Evolutionary conservation across 2,329 filamentous ascomycete genomes (phyloP).

Genomic region (Ascochyta fabae): DNA sequence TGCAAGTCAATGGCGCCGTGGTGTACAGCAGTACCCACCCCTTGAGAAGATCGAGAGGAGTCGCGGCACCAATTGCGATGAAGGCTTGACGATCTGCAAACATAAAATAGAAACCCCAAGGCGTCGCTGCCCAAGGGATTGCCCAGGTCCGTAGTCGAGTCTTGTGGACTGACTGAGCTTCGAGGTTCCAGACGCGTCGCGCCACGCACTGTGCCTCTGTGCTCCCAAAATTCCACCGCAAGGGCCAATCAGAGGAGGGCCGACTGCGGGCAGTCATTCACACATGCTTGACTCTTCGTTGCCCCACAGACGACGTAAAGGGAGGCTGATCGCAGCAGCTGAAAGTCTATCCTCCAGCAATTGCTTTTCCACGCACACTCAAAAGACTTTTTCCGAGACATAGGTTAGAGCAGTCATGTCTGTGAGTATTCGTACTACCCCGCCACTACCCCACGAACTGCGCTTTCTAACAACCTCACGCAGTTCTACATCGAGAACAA

Average conservation of each 20-base stretch:
- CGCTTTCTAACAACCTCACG: conserved; percentile 23
- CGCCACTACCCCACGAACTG: conserved; percentile 18
- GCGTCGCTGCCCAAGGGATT: not conserved
- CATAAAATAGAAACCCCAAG: not conserved
- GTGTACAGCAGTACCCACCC: not conserved
- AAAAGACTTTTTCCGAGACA: conserved; percentile 6
- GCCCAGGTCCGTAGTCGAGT: not conserved
- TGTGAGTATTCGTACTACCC: conserved; percentile 23
- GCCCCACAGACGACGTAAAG: conserved; percentile 21
- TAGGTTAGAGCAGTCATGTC: conserved; percentile 30
- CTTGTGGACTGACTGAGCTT: not conserved
- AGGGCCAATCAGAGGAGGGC: conserved; percentile 34
- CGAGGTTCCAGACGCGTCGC: not conserved
- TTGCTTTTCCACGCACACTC: not conserved
- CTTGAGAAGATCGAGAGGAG: not conserved
- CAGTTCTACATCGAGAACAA: conserved; percentile 60
- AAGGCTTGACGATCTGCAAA: not conserved
- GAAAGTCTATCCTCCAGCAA: conserved; percentile 11
- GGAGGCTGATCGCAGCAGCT: conserved; percentile 8
- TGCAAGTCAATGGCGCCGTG: not conserved
- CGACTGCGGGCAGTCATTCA: conserved; percentile 30
- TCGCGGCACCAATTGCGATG: not conserved
- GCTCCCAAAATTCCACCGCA: not conserved
- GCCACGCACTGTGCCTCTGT: not conserved
- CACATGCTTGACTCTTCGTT: conserved; percentile 39